These are phyloP conservation scores for Leccinum subrobustum DNA, from an alignment of 1,284 basidiomycete genomes.

Conservation along the genomic window DNA sequence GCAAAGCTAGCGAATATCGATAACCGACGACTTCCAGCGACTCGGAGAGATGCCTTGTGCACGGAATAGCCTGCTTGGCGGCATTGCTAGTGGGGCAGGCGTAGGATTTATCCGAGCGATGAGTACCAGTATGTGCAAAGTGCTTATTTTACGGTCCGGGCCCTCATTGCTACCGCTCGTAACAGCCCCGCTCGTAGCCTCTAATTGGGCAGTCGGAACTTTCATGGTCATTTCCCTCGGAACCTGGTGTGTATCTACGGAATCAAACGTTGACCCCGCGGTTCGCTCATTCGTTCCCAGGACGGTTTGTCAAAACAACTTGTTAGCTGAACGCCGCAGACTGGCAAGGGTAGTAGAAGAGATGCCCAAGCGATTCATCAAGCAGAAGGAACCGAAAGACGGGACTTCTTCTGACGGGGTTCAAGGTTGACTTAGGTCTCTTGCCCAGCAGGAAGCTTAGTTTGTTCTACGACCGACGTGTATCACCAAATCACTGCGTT, in stretches of 20 bases:
- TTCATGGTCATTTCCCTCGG: conserved; percentile 52
- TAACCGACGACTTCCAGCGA: conserved; percentile 43
- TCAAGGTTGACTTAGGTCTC: background rate
- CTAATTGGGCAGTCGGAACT: conserved; percentile 56
- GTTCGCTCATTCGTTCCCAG: conserved; percentile 36
- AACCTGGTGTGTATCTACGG: conserved; percentile 41
- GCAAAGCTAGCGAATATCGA: conserved; percentile 47
- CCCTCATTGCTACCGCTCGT: conserved; percentile 8
- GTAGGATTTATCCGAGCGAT: conserved; percentile 58
- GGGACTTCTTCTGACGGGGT: conserved; percentile 11
- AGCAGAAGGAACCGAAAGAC: conserved; percentile 40
- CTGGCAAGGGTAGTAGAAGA: conserved; percentile 59
- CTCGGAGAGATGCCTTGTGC: conserved; percentile 64
- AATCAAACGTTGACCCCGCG: background rate
- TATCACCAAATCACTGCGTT: conserved; percentile 34
- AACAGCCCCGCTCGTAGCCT: conserved; percentile 45
- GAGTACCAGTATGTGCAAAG: conserved; percentile 43
- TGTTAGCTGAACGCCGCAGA: conserved; percentile 52
- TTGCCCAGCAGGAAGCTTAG: background rate
- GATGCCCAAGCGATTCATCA: conserved; percentile 54
- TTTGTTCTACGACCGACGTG: background rate
- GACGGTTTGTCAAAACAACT: conserved; percentile 60
- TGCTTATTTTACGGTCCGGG: background rate
- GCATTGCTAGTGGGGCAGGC: conserved; percentile 53
- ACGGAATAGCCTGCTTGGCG: conserved; percentile 49